phyloP scores from a whole-genome alignment of 2,329 filamentous ascomycete genomes.

The Aspergillus viridinutans region DNA sequence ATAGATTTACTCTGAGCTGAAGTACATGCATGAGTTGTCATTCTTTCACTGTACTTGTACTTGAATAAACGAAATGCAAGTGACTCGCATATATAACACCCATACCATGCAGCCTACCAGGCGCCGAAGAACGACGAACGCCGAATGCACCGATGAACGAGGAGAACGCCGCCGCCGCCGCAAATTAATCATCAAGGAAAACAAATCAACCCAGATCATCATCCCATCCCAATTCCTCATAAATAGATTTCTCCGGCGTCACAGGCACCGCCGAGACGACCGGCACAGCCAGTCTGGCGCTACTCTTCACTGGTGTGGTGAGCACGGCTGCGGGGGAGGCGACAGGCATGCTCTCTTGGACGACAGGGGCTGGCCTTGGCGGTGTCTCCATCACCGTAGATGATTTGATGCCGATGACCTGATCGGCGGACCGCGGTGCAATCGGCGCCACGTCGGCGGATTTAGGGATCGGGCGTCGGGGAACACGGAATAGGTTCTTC shows the following conservation, averaged over 20 bases:
- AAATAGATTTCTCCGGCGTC: constrained; percentile 38
- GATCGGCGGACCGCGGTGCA: constrained; percentile 18
- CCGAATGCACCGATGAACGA: no score
- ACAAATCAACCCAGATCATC: constrained; percentile 25
- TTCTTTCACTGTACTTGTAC: no score
- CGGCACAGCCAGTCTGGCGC: constrained; percentile 14
- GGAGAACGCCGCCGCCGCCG: no score
- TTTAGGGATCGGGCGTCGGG: constrained; percentile 24
- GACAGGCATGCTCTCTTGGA: constrained; percentile 8
- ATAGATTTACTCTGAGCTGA: no score
- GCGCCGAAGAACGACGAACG: no score
- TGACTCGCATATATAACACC: no score
- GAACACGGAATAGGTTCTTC: constrained; percentile 24
- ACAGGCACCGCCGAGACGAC: constrained; percentile 20
- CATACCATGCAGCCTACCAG: no score
- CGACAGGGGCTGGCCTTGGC: constrained; percentile 15
- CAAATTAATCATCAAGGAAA: no score
- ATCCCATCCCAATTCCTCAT: constrained; percentile 44
- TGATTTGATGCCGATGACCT: constrained; percentile 2
- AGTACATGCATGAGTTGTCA: no score
- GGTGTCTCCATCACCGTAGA: constrained; percentile 30
- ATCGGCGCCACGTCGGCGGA: constrained; percentile 21
- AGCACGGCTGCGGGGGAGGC: constrained; percentile 1
- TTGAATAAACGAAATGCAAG: no score
- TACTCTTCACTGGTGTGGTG: background rate